phyloP scores from a whole-genome alignment of 805 yeast species.

The Wickerhamiella azymoides region DNA sequence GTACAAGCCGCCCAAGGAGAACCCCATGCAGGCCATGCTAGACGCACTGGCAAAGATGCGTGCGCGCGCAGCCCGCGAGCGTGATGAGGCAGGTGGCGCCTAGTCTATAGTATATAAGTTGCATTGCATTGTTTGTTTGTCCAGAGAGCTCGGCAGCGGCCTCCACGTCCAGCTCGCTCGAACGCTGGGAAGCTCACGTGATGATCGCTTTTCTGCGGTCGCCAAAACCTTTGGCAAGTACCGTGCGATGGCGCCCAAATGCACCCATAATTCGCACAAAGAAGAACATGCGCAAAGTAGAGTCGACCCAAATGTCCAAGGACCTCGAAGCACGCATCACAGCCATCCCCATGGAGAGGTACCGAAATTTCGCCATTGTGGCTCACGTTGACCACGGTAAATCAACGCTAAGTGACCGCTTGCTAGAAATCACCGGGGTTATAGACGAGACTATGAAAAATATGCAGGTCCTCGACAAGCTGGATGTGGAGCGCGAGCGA shows the following conservation, averaged over 20 bases:
- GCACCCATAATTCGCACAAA: background rate
- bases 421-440: conserved; percentile 80
- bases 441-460: conserved; percentile 54
- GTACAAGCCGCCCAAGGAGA: conserved; percentile 3
- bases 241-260: no score
- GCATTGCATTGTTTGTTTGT: background rate
- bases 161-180: no score
- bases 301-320: conserved; percentile 6
- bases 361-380: conserved; percentile 83
- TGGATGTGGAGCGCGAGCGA: conserved; percentile 90
- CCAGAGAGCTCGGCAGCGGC: no score
- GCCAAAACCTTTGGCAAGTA: background rate
- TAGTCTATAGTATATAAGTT: background rate
- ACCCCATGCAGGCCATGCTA: background rate
- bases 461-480: conserved; percentile 74
- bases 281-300: conserved; percentile 6
- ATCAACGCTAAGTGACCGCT: conserved; percentile 73
- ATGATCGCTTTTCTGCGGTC: background rate
- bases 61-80: no score
- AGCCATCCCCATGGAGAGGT: conserved; percentile 69
- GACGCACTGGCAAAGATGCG: no score
- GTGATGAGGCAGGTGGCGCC: no score
- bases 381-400: conserved; percentile 86
- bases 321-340: conserved; percentile 38
- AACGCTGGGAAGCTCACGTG: background rate